Evolutionary conservation across 108 stramenopile genomes (phyloP).

Genomic region (Cafeteria roenbergensis): DNA sequence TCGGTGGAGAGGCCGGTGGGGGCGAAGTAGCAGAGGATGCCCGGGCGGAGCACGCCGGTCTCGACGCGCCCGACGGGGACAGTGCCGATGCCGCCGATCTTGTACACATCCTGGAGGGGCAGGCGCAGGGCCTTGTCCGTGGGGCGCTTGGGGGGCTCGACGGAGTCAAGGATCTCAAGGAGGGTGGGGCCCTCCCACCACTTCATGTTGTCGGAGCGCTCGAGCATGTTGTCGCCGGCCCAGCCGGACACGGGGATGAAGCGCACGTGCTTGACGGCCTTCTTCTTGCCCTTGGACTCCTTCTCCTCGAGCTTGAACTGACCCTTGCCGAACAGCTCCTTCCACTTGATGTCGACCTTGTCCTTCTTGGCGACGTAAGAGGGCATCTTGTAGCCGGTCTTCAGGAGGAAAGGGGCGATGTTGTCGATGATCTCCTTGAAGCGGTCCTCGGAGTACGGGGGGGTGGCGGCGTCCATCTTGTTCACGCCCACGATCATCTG

Average conservation of each 20-base stretch:
- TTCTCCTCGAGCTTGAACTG: conserved; percentile 23
- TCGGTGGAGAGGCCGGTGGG: conserved; percentile 60
- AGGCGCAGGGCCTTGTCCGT: conserved; percentile 82
- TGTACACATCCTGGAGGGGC: conserved; percentile 85
- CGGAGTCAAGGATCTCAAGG: conserved; percentile 73
- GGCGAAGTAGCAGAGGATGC: conserved; percentile 64
- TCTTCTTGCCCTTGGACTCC: conserved; percentile 51
- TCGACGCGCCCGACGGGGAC: conserved; percentile 85
- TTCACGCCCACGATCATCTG: conserved; percentile 88
- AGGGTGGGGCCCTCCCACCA: conserved; percentile 85
- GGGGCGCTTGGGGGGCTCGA: conserved; percentile 67
- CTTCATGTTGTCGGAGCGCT: conserved; percentile 65
- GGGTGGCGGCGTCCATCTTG: conserved; percentile 84
- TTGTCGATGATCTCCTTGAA: conserved; percentile 72
- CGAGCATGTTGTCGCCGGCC: conserved; percentile 81
- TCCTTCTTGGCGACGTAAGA: too few species aligned
- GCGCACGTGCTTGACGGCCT: conserved; percentile 50
- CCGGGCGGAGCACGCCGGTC: conserved; percentile 77
- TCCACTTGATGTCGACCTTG: conserved; percentile 16
- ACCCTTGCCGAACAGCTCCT: not conserved
- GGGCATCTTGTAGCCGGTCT: conserved; percentile 52
- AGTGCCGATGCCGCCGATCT: conserved; percentile 81
- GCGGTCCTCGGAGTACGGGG: conserved; percentile 68
- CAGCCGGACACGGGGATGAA: conserved; percentile 91
- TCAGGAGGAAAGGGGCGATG: conserved; percentile 43